These are phyloP conservation scores for Tricholoma flavovirens DNA, from an alignment of 768 basidiomycete genomes.

Conservation along the genomic window DNA sequence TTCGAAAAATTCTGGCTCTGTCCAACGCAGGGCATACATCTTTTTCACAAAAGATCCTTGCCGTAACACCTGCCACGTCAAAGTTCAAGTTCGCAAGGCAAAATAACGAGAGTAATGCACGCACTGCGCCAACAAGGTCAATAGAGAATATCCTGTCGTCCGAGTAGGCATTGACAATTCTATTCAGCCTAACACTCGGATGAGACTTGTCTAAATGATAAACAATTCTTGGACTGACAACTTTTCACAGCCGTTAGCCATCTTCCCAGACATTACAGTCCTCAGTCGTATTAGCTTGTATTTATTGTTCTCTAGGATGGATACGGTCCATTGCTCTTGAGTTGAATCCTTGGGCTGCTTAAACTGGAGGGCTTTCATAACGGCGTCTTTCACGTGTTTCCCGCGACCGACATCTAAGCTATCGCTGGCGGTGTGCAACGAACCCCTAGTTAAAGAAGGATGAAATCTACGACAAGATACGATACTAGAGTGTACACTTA, in stretches of 20 bases:
- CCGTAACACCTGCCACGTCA: constrained; percentile 8
- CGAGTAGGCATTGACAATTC: constrained; percentile 7
- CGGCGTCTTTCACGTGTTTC: not conserved
- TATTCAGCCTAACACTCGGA: not conserved
- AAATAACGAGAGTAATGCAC: not conserved
- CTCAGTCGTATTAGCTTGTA: not conserved
- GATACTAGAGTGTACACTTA: not conserved
- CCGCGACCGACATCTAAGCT: not conserved
- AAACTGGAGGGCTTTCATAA: not conserved
- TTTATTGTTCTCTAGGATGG: not conserved
- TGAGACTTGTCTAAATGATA: not conserved
- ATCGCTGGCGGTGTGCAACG: not conserved
- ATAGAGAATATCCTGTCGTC: constrained; percentile 9
- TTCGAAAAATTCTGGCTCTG: constrained; percentile 30
- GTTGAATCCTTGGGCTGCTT: not conserved
- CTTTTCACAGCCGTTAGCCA: not conserved
- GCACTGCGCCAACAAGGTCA: constrained; percentile 12
- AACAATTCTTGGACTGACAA: not conserved
- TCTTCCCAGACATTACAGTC: not conserved
- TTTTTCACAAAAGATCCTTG: constrained; percentile 43
- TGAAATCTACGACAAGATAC: not conserved
- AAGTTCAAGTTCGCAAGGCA: not conserved
- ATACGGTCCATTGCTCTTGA: not conserved
- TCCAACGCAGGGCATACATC: constrained; percentile 42
- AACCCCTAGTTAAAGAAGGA: constrained; percentile 3